Percentiles rank a stretch among this genome's conserved stretches.
phyloP scores from a whole-genome alignment of 2,329 filamentous ascomycete species.

The Alternaria atra region DNA sequence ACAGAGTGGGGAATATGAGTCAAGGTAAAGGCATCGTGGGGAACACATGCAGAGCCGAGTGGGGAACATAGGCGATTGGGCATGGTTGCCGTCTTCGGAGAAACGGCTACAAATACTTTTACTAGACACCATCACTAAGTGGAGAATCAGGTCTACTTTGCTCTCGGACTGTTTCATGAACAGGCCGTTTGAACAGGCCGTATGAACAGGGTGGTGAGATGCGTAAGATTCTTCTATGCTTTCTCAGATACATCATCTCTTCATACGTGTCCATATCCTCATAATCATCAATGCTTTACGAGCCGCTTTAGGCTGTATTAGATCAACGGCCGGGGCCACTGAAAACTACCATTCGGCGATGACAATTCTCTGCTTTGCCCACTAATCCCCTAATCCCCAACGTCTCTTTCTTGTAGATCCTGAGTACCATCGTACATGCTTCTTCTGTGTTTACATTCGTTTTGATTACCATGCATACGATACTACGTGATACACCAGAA shows the following conservation, averaged over 20 bases:
- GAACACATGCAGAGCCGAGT: neutral
- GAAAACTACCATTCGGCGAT: neutral
- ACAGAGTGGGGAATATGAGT: neutral
- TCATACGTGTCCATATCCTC: neutral
- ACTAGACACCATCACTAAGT: neutral
- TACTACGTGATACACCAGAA: neutral
- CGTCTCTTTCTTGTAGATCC: neutral
- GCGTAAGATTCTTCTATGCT: neutral
- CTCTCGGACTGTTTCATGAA: neutral
- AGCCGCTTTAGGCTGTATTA: neutral
- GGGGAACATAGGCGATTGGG: neutral
- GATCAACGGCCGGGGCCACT: neutral
- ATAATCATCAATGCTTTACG: neutral
- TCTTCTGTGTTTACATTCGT: neutral
- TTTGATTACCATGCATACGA: neutral
- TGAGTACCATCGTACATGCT: neutral
- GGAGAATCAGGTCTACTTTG: neutral
- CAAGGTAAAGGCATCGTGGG: conserved; percentile 1
- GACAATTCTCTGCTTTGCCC: neutral
- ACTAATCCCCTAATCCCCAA: neutral
- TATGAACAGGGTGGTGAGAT: neutral
- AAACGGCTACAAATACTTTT: neutral
- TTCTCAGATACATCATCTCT: neutral
- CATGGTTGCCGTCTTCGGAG: neutral
- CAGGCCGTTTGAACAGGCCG: no score